phyloP scores from a whole-genome alignment of 371 early-diverging fungal species.

The Globomyces sp. region DNA sequence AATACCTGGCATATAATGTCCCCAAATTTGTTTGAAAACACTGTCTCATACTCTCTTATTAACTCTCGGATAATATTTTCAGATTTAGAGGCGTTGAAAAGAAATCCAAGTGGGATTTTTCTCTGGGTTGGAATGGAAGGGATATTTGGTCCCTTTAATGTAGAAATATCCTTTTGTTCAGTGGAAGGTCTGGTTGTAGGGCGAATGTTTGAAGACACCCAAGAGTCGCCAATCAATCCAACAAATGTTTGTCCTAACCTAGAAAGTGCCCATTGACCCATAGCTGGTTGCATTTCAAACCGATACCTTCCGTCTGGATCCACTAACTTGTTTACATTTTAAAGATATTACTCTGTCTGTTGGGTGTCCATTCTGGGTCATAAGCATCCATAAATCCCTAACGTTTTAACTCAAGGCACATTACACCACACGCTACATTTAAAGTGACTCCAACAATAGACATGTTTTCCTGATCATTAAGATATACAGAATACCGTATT shows the following conservation, averaged over 20 bases:
- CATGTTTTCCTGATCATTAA: slow-evolving; percentile 7
- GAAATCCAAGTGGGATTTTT: slow-evolving; percentile 13
- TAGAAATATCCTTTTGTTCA: slow-evolving; percentile 28
- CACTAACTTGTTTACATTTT: not conserved
- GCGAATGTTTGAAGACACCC: slow-evolving; percentile 24
- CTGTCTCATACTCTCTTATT: slow-evolving; percentile 51
- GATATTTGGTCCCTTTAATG: slow-evolving; percentile 14
- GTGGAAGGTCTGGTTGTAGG: slow-evolving; percentile 25
- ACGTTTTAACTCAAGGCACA: not conserved
- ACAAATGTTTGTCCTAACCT: slow-evolving; percentile 69
- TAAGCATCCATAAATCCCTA: slow-evolving; percentile 77
- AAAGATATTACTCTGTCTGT: slow-evolving; percentile 25
- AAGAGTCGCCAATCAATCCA: slow-evolving; percentile 60
- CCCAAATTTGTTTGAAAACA: slow-evolving; percentile 50
- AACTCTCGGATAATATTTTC: slow-evolving; percentile 50
- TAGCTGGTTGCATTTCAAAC: slow-evolving; percentile 78
- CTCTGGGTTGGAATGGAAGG: slow-evolving; percentile 6
- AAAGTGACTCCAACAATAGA: not conserved
- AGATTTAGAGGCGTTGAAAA: slow-evolving; percentile 8
- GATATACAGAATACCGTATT: slow-evolving; percentile 5
- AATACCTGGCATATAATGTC: slow-evolving; percentile 68
- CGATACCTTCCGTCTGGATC: slow-evolving; percentile 62
- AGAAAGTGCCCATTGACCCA: slow-evolving; percentile 79
- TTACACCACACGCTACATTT: not conserved
- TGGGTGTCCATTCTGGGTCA: slow-evolving; percentile 74